Base-by-base conservation (phyloP, 371 early-diverging fungal genomes). In the Basidiobolus meristosporus region DNA sequence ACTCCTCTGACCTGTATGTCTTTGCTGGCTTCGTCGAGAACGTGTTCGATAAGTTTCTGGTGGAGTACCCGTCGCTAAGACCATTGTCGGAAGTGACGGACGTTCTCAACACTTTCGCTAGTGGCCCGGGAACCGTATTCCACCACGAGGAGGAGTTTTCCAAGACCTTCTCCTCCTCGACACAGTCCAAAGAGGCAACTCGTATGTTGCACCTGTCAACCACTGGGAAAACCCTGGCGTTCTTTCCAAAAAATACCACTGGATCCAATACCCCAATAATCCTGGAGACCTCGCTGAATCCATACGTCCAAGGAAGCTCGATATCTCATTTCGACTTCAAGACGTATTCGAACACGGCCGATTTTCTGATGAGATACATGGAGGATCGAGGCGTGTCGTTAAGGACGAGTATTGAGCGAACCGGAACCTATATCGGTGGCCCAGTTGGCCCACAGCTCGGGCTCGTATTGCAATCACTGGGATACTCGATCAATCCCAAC, bases 311-410 rank as follows among this genome's bases (percentile, higher is more conserved):
- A 9, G 69, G 66, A 0, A 59, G 68, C 15, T 65, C 67, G 0
- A 41, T 73, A 10, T 60, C 67, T 6, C 73, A 73, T 46, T 51
- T 65, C 0, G 62, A 62, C 39, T 52, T 51, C 36, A 15, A 15
- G 1, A 43, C 39, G 12, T 67, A 64, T 40, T 41, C 45, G 16
- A 36, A 51, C 21, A 45, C 63, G 1, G 39, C 54, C 1, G 73
- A 73, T 30, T 70, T 68, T 45, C 45, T 73, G 10, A 73, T 73
- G 73, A 42, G 53, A 1, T 59, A 48, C 36, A 48, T 53, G 48
- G 50, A 54, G 34, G 57, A 55, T 12, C 45, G 47, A 21, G 61
- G 57, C 7, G 16, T 52, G 10, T 47, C 46, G 2, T 31, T 60
- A 4, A 3, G 40, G 0, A 42, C 51, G 6, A 50, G 39, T 0